These are phyloP conservation scores for Neoarthrinium moseri DNA, from an alignment of 2,329 filamentous ascomycete genomes.

Conservation along the genomic window DNA sequence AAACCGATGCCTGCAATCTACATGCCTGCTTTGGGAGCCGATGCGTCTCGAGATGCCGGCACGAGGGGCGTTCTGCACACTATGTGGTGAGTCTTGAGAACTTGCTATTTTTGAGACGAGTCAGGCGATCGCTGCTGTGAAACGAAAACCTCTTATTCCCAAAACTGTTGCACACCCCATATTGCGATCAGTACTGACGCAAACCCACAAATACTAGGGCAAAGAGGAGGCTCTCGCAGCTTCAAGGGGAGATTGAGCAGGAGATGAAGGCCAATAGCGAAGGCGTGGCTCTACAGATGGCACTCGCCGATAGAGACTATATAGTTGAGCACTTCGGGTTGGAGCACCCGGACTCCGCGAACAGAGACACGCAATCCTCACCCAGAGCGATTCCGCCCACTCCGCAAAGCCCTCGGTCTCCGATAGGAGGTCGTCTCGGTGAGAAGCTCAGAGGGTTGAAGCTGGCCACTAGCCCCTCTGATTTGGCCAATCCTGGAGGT, in stretches of 20 bases:
- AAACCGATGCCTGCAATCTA: slow-evolving; percentile 88
- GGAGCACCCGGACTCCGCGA: slow-evolving; percentile 30
- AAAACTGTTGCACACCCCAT: too few relatives aligned
- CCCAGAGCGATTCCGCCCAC: slow-evolving; percentile 16
- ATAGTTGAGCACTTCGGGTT: slow-evolving; percentile 79
- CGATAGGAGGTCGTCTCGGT: slow-evolving; percentile 66
- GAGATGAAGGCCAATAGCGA: slow-evolving; percentile 76
- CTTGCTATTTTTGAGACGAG: too few relatives aligned
- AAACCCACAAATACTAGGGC: slow-evolving; percentile 59
- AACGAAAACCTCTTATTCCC: too few relatives aligned
- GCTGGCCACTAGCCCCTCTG: slow-evolving; percentile 69
- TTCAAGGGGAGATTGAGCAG: slow-evolving; percentile 73
- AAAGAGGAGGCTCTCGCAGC: slow-evolving; percentile 72
- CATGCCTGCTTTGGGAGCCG: slow-evolving; percentile 69
- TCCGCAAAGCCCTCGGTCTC: slow-evolving; percentile 61
- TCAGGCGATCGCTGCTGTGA: too few relatives aligned
- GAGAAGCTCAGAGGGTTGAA: slow-evolving; percentile 81
- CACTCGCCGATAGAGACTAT: slow-evolving; percentile 79
- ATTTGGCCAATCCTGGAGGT: slow-evolving; percentile 58
- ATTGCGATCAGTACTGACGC: too few relatives aligned
- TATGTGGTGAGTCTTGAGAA: slow-evolving; percentile 59
- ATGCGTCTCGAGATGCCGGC: slow-evolving; percentile 59
- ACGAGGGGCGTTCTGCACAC: slow-evolving; percentile 84
- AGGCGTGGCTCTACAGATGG: slow-evolving; percentile 82
- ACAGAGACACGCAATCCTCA: slow-evolving; percentile 16